Evolutionary conservation across 495 filamentous ascomycete genomes (phyloP).

Genomic region (Penicillium simplicissimum): DNA sequence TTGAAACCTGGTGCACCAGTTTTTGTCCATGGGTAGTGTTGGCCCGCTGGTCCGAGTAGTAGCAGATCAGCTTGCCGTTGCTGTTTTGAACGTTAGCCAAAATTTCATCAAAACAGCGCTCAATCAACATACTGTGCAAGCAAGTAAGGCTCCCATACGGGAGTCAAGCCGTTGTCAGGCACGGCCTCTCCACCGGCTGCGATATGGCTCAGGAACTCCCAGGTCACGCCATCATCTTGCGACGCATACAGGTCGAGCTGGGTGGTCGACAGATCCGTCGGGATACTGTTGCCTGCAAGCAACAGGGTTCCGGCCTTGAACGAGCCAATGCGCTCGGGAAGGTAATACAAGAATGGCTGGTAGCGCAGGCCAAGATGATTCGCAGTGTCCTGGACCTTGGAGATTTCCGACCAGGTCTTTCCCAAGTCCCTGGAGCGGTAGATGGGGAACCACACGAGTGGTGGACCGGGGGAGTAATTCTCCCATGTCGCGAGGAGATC

Average conservation of each 20-base stretch:
- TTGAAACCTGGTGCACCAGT: slow-evolving; percentile 59
- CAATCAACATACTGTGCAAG: slow-evolving; percentile 42
- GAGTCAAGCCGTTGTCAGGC: slow-evolving; percentile 62
- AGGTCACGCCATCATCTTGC: slow-evolving; percentile 57
- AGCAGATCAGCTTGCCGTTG: slow-evolving; percentile 59
- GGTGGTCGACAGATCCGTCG: slow-evolving; percentile 60
- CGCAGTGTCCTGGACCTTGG: slow-evolving; percentile 59
- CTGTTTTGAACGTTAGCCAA: slow-evolving; percentile 24
- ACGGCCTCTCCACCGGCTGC: slow-evolving; percentile 61
- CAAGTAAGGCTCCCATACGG: slow-evolving; percentile 73
- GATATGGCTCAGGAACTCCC: slow-evolving; percentile 66
- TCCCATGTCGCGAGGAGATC: slow-evolving; percentile 57
- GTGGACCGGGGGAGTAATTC: slow-evolving; percentile 60
- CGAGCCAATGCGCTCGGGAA: slow-evolving; percentile 55
- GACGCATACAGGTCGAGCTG: slow-evolving; percentile 69
- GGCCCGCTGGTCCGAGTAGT: slow-evolving; percentile 67
- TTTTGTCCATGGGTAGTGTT: slow-evolving; percentile 67
- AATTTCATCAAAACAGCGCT: neutral
- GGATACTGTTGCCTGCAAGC: slow-evolving; percentile 62
- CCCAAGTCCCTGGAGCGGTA: slow-evolving; percentile 63
- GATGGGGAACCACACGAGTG: slow-evolving; percentile 62
- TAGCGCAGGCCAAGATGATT: slow-evolving; percentile 66
- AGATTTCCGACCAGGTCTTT: slow-evolving; percentile 61
- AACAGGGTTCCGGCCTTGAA: slow-evolving; percentile 62
- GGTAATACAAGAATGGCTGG: slow-evolving; percentile 66